Percentiles rank a stretch among this genome's conserved stretches.
Evolutionary conservation across 495 filamentous ascomycete species (phyloP).

Genomic region (Podospora bellae-mahoneyi): DNA sequence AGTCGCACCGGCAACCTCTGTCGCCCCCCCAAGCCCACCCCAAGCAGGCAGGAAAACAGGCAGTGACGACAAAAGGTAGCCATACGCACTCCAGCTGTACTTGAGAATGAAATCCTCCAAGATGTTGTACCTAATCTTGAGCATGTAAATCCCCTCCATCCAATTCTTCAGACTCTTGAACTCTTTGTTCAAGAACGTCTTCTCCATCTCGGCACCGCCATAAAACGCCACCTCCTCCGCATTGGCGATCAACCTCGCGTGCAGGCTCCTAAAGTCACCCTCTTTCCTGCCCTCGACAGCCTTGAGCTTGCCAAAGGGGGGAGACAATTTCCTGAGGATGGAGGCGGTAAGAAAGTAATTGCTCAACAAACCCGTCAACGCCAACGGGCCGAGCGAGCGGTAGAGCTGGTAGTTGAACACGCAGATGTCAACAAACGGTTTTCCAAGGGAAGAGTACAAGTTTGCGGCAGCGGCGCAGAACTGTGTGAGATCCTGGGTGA

Average conservation of each 20-base stretch:
- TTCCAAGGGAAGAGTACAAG: conserved; percentile 91
- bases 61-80: conserved; percentile 86
- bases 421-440: conserved; percentile 89
- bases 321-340: conserved; percentile 79
- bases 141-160: conserved; percentile 95
- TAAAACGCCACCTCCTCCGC: conserved; percentile 99
- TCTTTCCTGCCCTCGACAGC: conserved; percentile 91
- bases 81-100: conserved; percentile 97
- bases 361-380: conserved; percentile 75
- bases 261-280: conserved; percentile 86
- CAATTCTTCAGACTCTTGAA: conserved; percentile 87
- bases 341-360: conserved; percentile 93
- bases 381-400: conserved; percentile 85
- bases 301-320: conserved; percentile 94
- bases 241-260: conserved; percentile 90
- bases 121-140: conserved; percentile 98
- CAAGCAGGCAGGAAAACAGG: conserved; percentile 94
- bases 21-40: conserved; percentile 73
- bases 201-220: conserved; percentile 89
- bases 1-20: conserved; percentile 54
- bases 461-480: conserved; percentile 93
- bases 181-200: conserved; percentile 78
- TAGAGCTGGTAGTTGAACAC: conserved; percentile 98
- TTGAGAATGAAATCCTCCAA: conserved; percentile 97
- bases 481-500: conserved; percentile 92